A percentile compares a stretch with the other conserved stretches of the same genome.
These are phyloP conservation scores for Anisodus acutangulus DNA, from an alignment of 257 asterid species.

Conservation along the genomic window DNA sequence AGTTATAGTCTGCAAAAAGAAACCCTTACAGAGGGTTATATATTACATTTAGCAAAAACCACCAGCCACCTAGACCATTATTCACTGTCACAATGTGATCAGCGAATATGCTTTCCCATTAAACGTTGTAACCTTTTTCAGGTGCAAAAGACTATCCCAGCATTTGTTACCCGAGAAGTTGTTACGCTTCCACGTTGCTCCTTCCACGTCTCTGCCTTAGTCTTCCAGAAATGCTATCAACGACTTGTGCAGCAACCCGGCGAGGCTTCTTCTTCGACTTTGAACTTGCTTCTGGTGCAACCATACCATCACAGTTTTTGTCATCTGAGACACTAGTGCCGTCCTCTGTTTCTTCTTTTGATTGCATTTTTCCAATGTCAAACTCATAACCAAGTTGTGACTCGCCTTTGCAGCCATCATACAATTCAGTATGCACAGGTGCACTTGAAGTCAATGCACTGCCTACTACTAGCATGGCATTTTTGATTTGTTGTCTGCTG, in stretches of 20 bases:
- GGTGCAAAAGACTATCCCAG: background rate
- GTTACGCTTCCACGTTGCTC: slow-evolving; percentile 19
- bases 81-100: background rate
- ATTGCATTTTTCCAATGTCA: background rate
- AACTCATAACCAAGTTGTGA: background rate
- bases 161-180: background rate
- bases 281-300: slow-evolving; percentile 41
- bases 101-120: background rate
- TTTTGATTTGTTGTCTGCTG: slow-evolving; percentile 31
- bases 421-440: background rate
- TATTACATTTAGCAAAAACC: background rate
- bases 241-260: slow-evolving; percentile 33
- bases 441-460: slow-evolving; percentile 23
- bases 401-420: background rate
- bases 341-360: slow-evolving; percentile 36
- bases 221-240: slow-evolving; percentile 68
- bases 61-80: background rate
- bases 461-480: slow-evolving; percentile 28
- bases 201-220: slow-evolving; percentile 57
- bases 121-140: background rate
- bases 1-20: background rate
- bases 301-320: background rate
- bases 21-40: background rate
- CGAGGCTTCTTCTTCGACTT: slow-evolving; percentile 48
- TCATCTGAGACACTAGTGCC: slow-evolving; percentile 17